Conservation (phyloP, 805 yeast genomes). For the Debaryomyces hansenii region DNA sequence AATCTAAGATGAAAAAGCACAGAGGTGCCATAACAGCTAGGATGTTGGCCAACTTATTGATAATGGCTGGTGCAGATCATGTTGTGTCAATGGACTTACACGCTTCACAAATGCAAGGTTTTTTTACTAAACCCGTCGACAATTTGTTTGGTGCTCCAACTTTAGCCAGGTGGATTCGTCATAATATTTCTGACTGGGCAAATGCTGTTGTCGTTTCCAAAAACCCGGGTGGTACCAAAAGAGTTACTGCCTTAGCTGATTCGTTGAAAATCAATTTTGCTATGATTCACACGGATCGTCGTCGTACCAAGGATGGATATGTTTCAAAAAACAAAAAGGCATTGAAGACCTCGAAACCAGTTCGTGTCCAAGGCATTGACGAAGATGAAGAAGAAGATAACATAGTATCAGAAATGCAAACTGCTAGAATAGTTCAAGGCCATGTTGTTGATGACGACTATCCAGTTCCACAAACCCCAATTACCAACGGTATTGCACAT, state of each 20-base stretch:
- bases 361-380: slow-evolving; percentile 29
- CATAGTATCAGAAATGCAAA: slow-evolving; percentile 79
- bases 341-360: slow-evolving; percentile 26
- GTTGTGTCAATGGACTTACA: slow-evolving; percentile 95
- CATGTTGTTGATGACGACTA: slow-evolving; percentile 92
- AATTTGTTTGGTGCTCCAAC: slow-evolving; percentile 96
- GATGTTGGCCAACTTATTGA: slow-evolving; percentile 90
- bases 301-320: slow-evolving; percentile 75
- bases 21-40: slow-evolving; percentile 98
- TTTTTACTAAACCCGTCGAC: slow-evolving; percentile 95
- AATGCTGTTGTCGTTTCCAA: slow-evolving; percentile 97
- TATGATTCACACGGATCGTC: slow-evolving; percentile 97
- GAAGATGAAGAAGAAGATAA: slow-evolving; percentile 68
- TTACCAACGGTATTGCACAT: slow-evolving; percentile 6
- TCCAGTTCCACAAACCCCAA: slow-evolving; percentile 20
- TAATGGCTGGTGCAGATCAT: slow-evolving; percentile 99
- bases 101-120: slow-evolving; percentile 99
- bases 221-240: slow-evolving; percentile 98
- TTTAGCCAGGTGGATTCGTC: slow-evolving; percentile 92
- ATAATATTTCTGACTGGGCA: slow-evolving; percentile 79
- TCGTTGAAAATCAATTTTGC: slow-evolving; percentile 94
- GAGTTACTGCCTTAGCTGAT: slow-evolving; percentile 98
- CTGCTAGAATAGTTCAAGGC: slow-evolving; percentile 94
- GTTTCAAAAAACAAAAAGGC: slow-evolving; percentile 40
- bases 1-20: slow-evolving; percentile 97